These are phyloP conservation scores for Phyllosticta citrichinensis DNA, from an alignment of 2,329 filamentous ascomycete species.

Conservation along the genomic window DNA sequence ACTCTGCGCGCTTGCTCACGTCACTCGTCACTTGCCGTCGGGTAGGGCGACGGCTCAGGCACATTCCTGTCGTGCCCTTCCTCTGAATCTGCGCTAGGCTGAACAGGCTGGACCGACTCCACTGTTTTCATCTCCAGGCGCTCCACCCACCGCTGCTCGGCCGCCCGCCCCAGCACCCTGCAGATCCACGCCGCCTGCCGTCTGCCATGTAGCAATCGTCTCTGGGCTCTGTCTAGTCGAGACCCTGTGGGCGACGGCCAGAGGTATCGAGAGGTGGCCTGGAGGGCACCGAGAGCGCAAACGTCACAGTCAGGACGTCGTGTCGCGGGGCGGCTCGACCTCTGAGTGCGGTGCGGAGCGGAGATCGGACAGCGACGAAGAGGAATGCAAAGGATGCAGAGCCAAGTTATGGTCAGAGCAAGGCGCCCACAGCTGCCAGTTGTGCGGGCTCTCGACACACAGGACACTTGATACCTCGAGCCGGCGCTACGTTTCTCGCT, in stretches of 20 bases:
- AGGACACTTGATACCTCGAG: background rate
- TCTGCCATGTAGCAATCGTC: background rate
- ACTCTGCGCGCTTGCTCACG: background rate
- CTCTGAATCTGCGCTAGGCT: background rate
- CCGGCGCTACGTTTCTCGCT: background rate
- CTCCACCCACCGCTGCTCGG: constrained; percentile 9
- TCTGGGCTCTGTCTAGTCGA: background rate
- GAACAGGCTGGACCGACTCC: constrained; percentile 5
- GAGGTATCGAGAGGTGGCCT: background rate
- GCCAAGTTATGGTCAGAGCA: background rate
- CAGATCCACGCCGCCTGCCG: constrained; percentile 6
- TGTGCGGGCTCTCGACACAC: background rate
- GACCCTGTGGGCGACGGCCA: background rate
- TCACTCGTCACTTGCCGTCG: background rate
- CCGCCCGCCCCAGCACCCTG: constrained; percentile 8
- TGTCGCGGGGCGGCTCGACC: constrained; percentile 2
- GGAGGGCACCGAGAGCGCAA: background rate
- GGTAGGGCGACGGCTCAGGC: background rate
- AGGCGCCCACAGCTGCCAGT: background rate
- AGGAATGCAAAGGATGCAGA: background rate
- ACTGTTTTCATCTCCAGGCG: constrained; percentile 9
- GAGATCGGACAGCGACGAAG: constrained; percentile 2
- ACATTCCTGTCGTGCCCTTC: background rate
- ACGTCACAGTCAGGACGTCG: background rate
- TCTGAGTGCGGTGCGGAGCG: background rate